Evolutionary conservation across 1,284 basidiomycete species (phyloP), one percentile per base, ranked within the genome.

Genomic region (Cryptococcus amylolentus): DNA sequence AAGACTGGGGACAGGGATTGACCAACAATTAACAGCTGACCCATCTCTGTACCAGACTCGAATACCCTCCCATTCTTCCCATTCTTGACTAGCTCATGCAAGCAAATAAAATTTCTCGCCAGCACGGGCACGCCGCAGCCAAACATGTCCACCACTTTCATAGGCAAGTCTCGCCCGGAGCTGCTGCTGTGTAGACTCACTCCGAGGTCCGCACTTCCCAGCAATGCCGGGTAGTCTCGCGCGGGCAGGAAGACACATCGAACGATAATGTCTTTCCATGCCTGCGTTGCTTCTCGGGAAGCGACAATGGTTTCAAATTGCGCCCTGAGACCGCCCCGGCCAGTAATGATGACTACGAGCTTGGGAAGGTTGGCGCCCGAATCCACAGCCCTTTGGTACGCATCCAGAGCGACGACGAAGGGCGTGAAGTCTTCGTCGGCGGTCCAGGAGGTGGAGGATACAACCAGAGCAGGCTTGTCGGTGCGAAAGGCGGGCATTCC

Each of bases 91-190:
- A 98, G 84, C 76, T 98, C 95, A 55, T 83, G 76, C 31, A 99
- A 80, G 72, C 94, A 96, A 40, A 81, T 79, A 71, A 97, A 99
- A 44, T 87, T 82, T 8, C 93, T 81, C 0, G 96, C 94, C 61
- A 94, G 89, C 4, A 98, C 96, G 0, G 94, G 94, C 51, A 97
- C 79, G 2, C 86, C 88, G 65, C 93, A 98, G 0, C 96, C 96
- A 76, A 98, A 96, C 96, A 98, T 98, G 75, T 99, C 96, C 2
- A 99, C 94, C 9, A 99, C 87, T 77, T 99, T 99, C 96, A 99
- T 99, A 2, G 96, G 96, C 52, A 99, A 80, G 76, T 99, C 96
- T 46, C 95, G 78, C 0, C 85, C 89, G 0, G 91, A 95, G 1
- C 90, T 93, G 72, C 89, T 92, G 16, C 86, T 84, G 75, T 99